Percentiles rank a stretch among this genome's conserved stretches.
Conservation (phyloP, 257 asterid genomes). For the Nicotiana noctiflora region DNA sequence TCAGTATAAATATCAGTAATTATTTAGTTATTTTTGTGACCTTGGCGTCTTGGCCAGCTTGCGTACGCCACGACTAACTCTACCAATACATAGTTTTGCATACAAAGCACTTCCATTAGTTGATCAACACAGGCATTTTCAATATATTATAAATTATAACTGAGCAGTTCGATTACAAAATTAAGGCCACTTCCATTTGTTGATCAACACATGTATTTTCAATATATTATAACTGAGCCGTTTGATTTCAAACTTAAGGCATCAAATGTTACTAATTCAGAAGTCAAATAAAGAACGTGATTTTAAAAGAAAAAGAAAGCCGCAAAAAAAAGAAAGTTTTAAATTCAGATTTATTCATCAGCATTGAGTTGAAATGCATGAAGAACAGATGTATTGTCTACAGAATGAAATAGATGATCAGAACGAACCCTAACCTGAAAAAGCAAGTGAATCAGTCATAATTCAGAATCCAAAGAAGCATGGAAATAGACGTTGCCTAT, state of each 20-base stretch:
- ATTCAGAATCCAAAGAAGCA: not conserved
- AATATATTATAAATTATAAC: not conserved
- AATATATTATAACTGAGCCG: not conserved
- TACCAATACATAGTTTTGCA: not conserved
- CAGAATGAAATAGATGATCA: not conserved
- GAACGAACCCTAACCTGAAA: not conserved
- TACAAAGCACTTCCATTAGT: not conserved
- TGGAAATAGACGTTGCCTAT: not conserved
- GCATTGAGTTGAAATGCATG: not conserved
- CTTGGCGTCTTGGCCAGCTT: no score
- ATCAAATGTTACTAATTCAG: not conserved
- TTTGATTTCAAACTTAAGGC: not conserved
- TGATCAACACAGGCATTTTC: not conserved
- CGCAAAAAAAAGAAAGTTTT: not conserved
- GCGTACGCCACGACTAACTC: no score
- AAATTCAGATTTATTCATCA: not conserved
- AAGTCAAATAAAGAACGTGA: not conserved
- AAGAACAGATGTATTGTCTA: not conserved
- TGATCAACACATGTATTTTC: not conserved
- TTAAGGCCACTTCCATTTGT: not conserved
- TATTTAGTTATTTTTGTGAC: no score
- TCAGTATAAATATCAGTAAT: no score
- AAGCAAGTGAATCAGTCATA: not conserved
- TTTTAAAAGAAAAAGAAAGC: not conserved
- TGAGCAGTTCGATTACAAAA: not conserved